phyloP scores from a whole-genome alignment of 345 rosid genomes.

The Balakata baccata region DNA sequence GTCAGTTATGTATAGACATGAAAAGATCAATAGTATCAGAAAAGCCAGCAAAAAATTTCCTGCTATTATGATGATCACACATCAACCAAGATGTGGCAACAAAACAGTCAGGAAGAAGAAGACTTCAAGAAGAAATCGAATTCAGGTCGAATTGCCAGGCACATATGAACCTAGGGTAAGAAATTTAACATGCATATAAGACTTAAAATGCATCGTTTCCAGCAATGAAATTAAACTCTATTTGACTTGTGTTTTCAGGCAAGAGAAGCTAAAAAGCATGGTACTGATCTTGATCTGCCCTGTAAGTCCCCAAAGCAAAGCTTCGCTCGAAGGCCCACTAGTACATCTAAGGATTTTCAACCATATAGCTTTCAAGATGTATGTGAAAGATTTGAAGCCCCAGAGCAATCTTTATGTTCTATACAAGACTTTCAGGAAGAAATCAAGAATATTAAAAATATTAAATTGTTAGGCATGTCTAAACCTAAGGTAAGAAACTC shows the following conservation, averaged over 20 bases:
- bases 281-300: background rate
- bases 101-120: background rate
- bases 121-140: background rate
- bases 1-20: background rate
- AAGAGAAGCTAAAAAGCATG: background rate
- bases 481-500: conserved; percentile 1
- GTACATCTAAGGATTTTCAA: too few relatives aligned
- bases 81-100: background rate
- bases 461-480: background rate
- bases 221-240: background rate
- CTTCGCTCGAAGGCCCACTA: too few relatives aligned
- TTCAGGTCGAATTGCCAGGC: background rate
- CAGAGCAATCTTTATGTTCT: too few relatives aligned
- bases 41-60: background rate
- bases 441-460: background rate
- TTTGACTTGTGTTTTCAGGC: conserved; percentile 3
- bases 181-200: background rate
- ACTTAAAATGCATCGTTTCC: background rate
- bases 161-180: background rate
- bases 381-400: too few relatives aligned
- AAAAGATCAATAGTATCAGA: background rate
- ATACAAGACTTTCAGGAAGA: background rate
- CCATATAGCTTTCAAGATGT: too few relatives aligned
- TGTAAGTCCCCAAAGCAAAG: background rate
- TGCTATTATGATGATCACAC: too few relatives aligned